These are phyloP conservation scores for Sisymbrium altissimum DNA, from an alignment of 345 rosid species.

Conservation along the genomic window DNA sequence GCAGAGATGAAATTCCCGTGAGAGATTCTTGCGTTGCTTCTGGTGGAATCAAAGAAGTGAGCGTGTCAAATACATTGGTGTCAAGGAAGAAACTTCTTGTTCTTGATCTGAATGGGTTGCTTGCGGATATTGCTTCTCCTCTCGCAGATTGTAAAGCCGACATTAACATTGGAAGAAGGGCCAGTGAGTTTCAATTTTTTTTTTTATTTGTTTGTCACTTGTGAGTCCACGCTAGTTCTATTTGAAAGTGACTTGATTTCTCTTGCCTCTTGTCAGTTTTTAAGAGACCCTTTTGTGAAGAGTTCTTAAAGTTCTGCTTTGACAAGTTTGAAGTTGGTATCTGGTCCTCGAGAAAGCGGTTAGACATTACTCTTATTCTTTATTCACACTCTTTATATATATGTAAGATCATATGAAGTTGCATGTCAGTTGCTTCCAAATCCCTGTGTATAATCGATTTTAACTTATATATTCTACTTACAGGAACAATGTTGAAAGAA, in stretches of 20 bases:
- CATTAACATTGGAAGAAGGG: conserved; percentile 42
- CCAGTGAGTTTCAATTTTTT: conserved; percentile 46
- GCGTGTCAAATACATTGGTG: neutral
- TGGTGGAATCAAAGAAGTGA: neutral
- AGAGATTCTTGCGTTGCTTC: neutral
- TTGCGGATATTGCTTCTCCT: conserved; percentile 59
- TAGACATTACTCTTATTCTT: neutral
- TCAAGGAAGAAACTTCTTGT: conserved; percentile 58
- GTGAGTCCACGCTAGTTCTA: neutral
- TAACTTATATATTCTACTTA: neutral
- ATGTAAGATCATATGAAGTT: neutral
- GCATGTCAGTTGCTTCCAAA: neutral
- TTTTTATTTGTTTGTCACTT: neutral
- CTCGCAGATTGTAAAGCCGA: conserved; percentile 47
- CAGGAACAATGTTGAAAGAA: conserved; percentile 58
- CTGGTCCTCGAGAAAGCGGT: conserved; percentile 50
- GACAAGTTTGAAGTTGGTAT: conserved; percentile 60
- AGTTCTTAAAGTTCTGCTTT: conserved; percentile 52
- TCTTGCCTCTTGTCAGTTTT: conserved; percentile 40
- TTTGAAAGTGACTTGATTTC: neutral
- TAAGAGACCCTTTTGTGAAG: conserved; percentile 50
- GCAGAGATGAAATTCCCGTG: neutral
- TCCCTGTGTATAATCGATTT: neutral
- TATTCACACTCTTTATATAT: neutral
- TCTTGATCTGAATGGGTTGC: conserved; percentile 90